Conservation (phyloP, 805 yeast genomes). For the Lipomyces kockii region DNA sequence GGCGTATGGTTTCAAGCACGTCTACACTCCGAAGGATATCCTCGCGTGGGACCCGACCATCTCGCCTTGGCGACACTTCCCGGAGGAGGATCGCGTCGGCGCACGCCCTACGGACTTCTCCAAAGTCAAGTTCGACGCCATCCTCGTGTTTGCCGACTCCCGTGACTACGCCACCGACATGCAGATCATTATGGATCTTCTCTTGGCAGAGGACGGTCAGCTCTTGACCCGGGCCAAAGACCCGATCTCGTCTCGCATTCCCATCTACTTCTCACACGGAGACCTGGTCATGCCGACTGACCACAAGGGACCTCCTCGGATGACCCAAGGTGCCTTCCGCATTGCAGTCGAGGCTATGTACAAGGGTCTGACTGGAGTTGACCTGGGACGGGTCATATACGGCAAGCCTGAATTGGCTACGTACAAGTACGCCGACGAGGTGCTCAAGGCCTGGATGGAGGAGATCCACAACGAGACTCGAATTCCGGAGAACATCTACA, state of each 20-base stretch:
- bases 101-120: constrained; percentile 57
- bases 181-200: constrained; percentile 81
- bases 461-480: constrained; percentile 69
- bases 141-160: constrained; percentile 87
- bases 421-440: constrained; percentile 79
- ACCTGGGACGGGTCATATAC: constrained; percentile 76
- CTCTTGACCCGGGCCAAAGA: constrained; percentile 79
- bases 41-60: constrained; percentile 88
- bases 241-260: constrained; percentile 9
- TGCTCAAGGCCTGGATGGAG: constrained; percentile 75
- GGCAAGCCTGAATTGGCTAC: constrained; percentile 92
- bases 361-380: constrained; percentile 82
- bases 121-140: constrained; percentile 72
- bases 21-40: constrained; percentile 79
- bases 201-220: constrained; percentile 74
- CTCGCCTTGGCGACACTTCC: constrained; percentile 70
- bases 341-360: constrained; percentile 84
- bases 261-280: constrained; percentile 74
- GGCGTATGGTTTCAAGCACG: constrained; percentile 81
- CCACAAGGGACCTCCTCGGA: constrained; percentile 69
- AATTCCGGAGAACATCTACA: constrained; percentile 84
- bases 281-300: constrained; percentile 95
- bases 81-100: constrained; percentile 56
- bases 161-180: constrained; percentile 94
- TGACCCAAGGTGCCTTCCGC: constrained; percentile 95